phyloP scores from a whole-genome alignment of 768 basidiomycete genomes.

The Sporobolomyces pararoseus region DNA sequence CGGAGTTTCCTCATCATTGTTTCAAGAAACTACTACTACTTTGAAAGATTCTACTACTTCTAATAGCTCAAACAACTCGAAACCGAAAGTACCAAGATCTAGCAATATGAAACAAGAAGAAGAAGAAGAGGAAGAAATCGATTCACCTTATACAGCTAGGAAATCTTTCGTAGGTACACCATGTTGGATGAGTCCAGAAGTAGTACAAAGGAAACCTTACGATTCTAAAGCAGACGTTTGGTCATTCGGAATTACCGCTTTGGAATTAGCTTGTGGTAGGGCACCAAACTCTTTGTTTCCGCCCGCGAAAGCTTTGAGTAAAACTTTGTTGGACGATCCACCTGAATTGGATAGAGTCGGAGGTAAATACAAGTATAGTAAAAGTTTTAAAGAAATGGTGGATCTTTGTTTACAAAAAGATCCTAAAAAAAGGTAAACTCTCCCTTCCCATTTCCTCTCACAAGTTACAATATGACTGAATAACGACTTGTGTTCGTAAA shows the following conservation, averaged over 20 bases:
- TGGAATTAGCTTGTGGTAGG: slow-evolving; percentile 80
- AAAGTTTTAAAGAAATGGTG: slow-evolving; percentile 75
- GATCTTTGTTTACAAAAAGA: slow-evolving; percentile 80
- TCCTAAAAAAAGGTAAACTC: slow-evolving; percentile 63
- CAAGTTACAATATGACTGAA: too few relatives aligned
- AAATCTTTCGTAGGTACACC: slow-evolving; percentile 95
- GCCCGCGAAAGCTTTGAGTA: slow-evolving; percentile 67
- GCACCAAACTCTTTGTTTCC: slow-evolving; percentile 77
- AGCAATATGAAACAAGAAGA: too few relatives aligned
- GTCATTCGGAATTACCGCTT: slow-evolving; percentile 92
- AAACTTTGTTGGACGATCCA: slow-evolving; percentile 74
- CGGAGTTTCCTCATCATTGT: slow-evolving; percentile 80
- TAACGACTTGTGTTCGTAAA: background rate
- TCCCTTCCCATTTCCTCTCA: background rate
- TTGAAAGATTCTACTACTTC: slow-evolving; percentile 56
- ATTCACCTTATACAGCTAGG: slow-evolving; percentile 61
- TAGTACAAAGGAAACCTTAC: slow-evolving; percentile 77
- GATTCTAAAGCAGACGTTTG: slow-evolving; percentile 80
- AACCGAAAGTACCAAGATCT: too few relatives aligned
- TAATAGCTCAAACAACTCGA: background rate
- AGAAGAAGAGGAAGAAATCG: background rate
- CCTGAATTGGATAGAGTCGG: slow-evolving; percentile 72
- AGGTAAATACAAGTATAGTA: slow-evolving; percentile 70
- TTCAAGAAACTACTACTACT: slow-evolving; percentile 56
- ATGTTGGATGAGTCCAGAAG: slow-evolving; percentile 96